Conservation (phyloP, 2,329 filamentous ascomycete species). For the Exophiala mesophila region DNA sequence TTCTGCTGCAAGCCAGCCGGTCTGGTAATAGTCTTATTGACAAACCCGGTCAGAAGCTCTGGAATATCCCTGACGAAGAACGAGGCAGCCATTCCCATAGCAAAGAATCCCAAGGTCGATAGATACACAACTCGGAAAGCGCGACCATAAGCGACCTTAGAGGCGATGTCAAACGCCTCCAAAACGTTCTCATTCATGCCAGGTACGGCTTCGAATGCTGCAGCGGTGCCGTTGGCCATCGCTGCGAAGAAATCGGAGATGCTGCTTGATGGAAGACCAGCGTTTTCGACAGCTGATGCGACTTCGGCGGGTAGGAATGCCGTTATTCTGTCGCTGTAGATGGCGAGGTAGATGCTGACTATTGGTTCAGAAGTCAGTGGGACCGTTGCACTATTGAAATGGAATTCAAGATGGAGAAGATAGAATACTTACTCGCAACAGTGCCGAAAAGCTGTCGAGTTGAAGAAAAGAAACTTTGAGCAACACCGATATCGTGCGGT, state of each 20-base stretch:
- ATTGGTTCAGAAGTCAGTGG: conserved; percentile 4
- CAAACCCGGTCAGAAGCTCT: conserved; percentile 9
- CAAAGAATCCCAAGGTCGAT: conserved; percentile 18
- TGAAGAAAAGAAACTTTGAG: conserved; percentile 26
- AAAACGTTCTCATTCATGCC: conserved; percentile 33
- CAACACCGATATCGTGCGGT: conserved; percentile 28
- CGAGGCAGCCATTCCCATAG: conserved; percentile 14
- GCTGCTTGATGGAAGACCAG: conserved; percentile 36
- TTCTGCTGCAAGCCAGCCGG: no score
- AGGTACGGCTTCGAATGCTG: conserved; percentile 28
- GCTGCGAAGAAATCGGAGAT: conserved; percentile 33
- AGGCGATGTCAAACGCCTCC: conserved; percentile 32
- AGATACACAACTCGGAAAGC: conserved; percentile 43
- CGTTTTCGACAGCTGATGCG: conserved; percentile 32
- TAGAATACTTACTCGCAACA: conserved; percentile 14
- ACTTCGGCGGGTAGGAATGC: conserved; percentile 13
- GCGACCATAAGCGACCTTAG: conserved; percentile 38
- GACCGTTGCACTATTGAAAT: background rate
- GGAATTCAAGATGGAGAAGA: background rate
- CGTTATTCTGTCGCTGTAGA: conserved; percentile 19
- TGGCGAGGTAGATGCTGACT: conserved; percentile 27
- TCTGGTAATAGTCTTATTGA: conserved; percentile 15
- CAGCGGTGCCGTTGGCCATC: conserved; percentile 33
- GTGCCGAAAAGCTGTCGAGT: conserved; percentile 25
- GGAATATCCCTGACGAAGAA: conserved; percentile 10